phyloP scores from a whole-genome alignment of 305 asterid species.

The Plantago coronopus region DNA sequence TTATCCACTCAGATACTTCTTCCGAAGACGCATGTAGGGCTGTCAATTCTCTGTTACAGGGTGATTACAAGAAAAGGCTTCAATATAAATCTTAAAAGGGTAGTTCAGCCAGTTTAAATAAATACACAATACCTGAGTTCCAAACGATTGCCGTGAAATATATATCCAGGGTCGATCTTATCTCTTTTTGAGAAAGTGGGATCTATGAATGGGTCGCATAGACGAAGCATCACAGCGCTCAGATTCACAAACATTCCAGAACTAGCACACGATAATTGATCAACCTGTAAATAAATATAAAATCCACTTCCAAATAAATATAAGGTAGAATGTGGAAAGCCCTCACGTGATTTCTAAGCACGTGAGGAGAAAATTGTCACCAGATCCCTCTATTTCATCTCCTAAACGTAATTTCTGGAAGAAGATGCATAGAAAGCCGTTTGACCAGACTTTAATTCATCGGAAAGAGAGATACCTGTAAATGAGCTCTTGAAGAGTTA shows the following conservation, averaged over 20 bases:
- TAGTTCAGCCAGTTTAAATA: slow-evolving; percentile 8
- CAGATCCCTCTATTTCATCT: slow-evolving; percentile 7
- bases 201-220: slow-evolving; percentile 93
- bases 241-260: slow-evolving; percentile 98
- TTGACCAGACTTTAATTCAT: background rate
- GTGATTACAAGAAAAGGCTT: slow-evolving; percentile 12
- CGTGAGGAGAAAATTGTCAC: slow-evolving; percentile 14
- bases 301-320: slow-evolving; percentile 17
- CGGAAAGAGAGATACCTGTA: slow-evolving; percentile 40
- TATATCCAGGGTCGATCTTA: slow-evolving; percentile 86
- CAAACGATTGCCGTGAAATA: slow-evolving; percentile 56
- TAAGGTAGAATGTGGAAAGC: background rate
- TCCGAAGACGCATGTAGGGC: slow-evolving; percentile 95
- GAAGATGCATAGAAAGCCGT: background rate
- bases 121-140: slow-evolving; percentile 60
- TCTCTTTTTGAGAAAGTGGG: slow-evolving; percentile 77
- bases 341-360: slow-evolving; percentile 5
- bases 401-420: slow-evolving; percentile 1
- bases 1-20: slow-evolving; percentile 84
- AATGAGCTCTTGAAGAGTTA: slow-evolving; percentile 84
- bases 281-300: slow-evolving; percentile 51
- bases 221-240: slow-evolving; percentile 87
- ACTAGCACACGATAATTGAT: slow-evolving; percentile 89
- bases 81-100: slow-evolving; percentile 12
- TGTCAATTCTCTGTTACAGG: slow-evolving; percentile 65